Conservation (phyloP, 164 flowering plant genomes). For the Vitis labrusca region DNA sequence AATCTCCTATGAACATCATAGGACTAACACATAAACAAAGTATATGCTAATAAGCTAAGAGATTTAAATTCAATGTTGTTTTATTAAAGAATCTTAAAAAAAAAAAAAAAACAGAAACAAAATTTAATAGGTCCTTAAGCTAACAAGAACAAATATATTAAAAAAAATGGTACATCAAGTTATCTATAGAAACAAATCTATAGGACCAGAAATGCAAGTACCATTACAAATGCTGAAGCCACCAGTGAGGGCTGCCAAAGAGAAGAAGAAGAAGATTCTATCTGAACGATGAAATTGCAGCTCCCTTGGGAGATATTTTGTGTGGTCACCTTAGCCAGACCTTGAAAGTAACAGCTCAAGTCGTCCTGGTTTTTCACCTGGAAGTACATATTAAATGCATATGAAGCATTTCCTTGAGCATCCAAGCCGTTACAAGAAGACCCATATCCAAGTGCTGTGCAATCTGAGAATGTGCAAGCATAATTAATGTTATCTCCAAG, state of each 20-base stretch:
- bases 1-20: too few relatives aligned
- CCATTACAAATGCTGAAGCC: conserved; percentile 1
- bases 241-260: conserved; percentile 17
- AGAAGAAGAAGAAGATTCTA: conserved; percentile 20
- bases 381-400: conserved; percentile 79
- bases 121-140: background rate
- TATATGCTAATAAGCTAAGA: background rate
- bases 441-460: conserved; percentile 68
- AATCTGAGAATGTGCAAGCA: conserved; percentile 71
- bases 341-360: conserved; percentile 68
- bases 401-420: conserved; percentile 54
- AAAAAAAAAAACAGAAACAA: background rate
- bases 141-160: background rate
- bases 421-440: conserved; percentile 63
- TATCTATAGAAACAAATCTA: conserved; percentile 12
- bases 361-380: conserved; percentile 71
- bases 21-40: background rate
- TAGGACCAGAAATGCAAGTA: conserved; percentile 11
- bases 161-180: background rate
- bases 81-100: background rate
- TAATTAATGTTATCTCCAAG: conserved; percentile 43
- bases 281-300: conserved; percentile 40
- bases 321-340: conserved; percentile 51
- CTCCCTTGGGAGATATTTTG: conserved; percentile 36
- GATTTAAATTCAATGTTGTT: background rate